Evolutionary conservation across 129 eudicot species (phyloP).

Genomic region (Gnaphalium uliginosum): DNA sequence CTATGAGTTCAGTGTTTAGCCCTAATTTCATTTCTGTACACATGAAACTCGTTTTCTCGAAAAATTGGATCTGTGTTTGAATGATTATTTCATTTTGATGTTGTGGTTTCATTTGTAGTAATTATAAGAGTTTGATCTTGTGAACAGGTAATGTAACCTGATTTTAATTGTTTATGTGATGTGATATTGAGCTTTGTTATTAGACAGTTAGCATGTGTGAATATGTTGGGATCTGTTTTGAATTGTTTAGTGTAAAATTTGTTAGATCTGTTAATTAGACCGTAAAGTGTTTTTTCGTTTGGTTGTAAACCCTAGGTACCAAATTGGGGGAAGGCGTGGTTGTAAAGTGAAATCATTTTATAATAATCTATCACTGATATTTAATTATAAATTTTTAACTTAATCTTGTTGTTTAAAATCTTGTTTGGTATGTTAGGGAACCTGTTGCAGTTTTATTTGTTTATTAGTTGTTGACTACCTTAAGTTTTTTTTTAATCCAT

Average conservation of each 20-base stretch:
- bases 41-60: not conserved
- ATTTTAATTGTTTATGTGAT: not conserved
- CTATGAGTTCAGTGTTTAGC: not conserved
- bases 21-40: not conserved
- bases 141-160: slow-evolving; percentile 8
- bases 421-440: not conserved
- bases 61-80: slow-evolving; percentile 17
- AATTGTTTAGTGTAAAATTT: not conserved
- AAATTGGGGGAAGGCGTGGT: not conserved
- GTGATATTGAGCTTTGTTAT: not conserved
- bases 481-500: slow-evolving; percentile 24
- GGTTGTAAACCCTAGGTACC: slow-evolving; percentile 17
- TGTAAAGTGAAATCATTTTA: not conserved
- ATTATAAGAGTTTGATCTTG: slow-evolving; percentile 14
- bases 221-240: slow-evolving; percentile 32
- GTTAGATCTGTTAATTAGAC: slow-evolving; percentile 16
- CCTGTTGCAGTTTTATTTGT: slow-evolving; percentile 13
- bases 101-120: no score
- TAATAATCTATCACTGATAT: no score
- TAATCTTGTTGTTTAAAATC: not conserved
- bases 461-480: slow-evolving; percentile 24
- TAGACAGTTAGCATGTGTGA: slow-evolving; percentile 9
- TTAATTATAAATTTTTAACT: not conserved
- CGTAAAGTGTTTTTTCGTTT: slow-evolving; percentile 19
- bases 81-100: not conserved